A percentile compares a stretch with the other conserved stretches of the same genome.
Evolutionary conservation across 441 rosid species (phyloP).

Genomic region (Adansonia gregorii): DNA sequence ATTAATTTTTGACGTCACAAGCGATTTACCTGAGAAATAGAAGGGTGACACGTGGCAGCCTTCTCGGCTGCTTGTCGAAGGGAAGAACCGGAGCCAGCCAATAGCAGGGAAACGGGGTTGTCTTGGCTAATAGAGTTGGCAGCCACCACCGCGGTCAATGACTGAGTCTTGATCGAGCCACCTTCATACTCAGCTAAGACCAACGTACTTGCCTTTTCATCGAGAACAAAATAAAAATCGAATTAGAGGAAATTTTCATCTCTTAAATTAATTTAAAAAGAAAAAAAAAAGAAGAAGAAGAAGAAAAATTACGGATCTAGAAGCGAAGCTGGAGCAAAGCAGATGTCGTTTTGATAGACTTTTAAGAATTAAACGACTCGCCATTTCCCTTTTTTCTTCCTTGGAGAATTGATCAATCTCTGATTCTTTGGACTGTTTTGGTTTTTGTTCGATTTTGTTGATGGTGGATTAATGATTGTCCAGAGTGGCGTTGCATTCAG

Average conservation of each 20-base stretch:
- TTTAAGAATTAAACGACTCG: conserved; percentile 9
- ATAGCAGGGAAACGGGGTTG: conserved; percentile 61
- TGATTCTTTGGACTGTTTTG: neutral
- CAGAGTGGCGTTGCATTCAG: too few species aligned
- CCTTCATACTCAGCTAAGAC: conserved; percentile 78
- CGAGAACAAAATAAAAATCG: neutral
- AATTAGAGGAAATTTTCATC: neutral
- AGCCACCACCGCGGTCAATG: conserved; percentile 73
- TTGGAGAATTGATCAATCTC: neutral
- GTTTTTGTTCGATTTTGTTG: neutral
- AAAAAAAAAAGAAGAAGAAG: neutral
- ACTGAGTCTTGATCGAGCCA: conserved; percentile 63
- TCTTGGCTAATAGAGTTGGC: conserved; percentile 58
- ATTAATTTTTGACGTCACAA: neutral
- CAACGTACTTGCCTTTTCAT: conserved; percentile 66
- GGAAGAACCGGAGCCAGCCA: conserved; percentile 89
- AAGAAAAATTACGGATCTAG: conserved; percentile 45
- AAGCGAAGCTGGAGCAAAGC: neutral
- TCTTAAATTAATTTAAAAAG: neutral
- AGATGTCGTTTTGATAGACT: neutral
- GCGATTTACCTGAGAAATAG: conserved; percentile 59
- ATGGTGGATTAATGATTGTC: neutral
- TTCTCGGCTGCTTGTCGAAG: conserved; percentile 67
- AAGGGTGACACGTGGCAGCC: conserved; percentile 81
- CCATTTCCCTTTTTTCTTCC: conserved; percentile 1